Base-by-base conservation (phyloP, 2,329 filamentous ascomycete genomes). In the Ophiosphaerella narmari region DNA sequence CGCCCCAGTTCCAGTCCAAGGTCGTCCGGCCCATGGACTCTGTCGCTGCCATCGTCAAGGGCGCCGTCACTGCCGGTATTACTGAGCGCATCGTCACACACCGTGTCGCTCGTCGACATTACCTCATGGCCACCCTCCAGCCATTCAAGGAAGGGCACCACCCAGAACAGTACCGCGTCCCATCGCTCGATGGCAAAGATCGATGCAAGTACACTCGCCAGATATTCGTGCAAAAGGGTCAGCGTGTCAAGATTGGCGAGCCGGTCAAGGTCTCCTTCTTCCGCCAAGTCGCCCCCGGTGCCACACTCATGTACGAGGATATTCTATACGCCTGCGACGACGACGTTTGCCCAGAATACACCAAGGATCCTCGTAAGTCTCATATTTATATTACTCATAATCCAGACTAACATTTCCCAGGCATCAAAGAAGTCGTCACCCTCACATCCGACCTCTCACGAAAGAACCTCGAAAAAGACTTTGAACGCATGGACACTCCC, bases 101-200 rank as follows among this genome's bases (percentile, higher is more conserved):
- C 69, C 93, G 94, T 82, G 91, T 99, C 51, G 94, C 94, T 39
- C 89, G 94, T 79, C 87, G 94, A 55, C 94, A 99, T 77, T 99
- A 99, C 77, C 90, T 99, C 66, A 97, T 99, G 94, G 94, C 93
- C 36, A 99, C 94, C 1, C 83, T 99, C 29, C 94, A 99, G 73
- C 94, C 94, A 1, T 99, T 99, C 82, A 97, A 97, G 77, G 94
- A 97, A 74, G 94, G 94, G 14, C 95, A 97, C 74, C 94, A 99
- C 73, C 94, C 94, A 9, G 94, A 99, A 75, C 92, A 95, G 44
- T 99, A 97, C 79, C 91, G 94, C 71, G 94, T 97, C 21, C 94
- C 94, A 14, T 96, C 90, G 55, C 83, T 99, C 48, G 94, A 99
- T 66, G 94, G 94, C 68, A 96, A 97, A 75, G 94, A 99, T 70